These are phyloP conservation scores for Melaleuca alternifolia DNA, from an alignment of 345 rosid genomes.

Conservation along the genomic window DNA sequence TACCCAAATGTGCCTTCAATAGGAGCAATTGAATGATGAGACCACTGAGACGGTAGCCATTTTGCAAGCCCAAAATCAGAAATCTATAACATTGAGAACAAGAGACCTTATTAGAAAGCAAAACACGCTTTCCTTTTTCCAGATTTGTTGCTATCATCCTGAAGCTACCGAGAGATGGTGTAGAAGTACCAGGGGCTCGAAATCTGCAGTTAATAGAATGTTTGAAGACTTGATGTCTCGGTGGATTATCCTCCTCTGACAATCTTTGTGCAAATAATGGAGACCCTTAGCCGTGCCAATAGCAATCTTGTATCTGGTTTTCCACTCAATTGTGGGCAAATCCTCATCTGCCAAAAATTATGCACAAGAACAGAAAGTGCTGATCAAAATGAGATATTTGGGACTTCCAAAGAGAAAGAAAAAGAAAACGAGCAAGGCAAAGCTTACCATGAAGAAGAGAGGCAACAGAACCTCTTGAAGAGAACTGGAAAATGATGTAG, in stretches of 20 bases:
- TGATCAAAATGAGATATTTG: background rate
- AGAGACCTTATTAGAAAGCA: background rate
- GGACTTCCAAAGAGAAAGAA: background rate
- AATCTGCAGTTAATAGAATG: slow-evolving; percentile 66
- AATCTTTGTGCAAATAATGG: slow-evolving; percentile 80
- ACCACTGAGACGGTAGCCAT: slow-evolving; percentile 98
- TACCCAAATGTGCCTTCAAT: slow-evolving; percentile 99
- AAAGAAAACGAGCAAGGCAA: background rate
- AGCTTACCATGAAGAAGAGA: slow-evolving; percentile 80
- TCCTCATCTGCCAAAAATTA: slow-evolving; percentile 27
- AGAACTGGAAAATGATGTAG: slow-evolving; percentile 73
- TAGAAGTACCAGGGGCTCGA: slow-evolving; percentile 50
- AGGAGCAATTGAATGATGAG: slow-evolving; percentile 96
- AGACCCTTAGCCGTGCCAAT: slow-evolving; percentile 83
- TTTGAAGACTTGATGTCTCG: slow-evolving; percentile 95
- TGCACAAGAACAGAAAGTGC: background rate
- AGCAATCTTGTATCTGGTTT: slow-evolving; percentile 63
- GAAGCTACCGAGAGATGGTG: background rate
- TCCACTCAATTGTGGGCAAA: slow-evolving; percentile 54
- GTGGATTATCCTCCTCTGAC: slow-evolving; percentile 88
- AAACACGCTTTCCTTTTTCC: background rate
- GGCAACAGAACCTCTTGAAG: slow-evolving; percentile 85
- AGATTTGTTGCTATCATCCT: background rate
- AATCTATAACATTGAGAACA: slow-evolving; percentile 28
- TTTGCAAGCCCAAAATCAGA: slow-evolving; percentile 97